These are phyloP conservation scores for Vitis hybrid DNA, from an alignment of 177 flowering plant species.

Conservation along the genomic window DNA sequence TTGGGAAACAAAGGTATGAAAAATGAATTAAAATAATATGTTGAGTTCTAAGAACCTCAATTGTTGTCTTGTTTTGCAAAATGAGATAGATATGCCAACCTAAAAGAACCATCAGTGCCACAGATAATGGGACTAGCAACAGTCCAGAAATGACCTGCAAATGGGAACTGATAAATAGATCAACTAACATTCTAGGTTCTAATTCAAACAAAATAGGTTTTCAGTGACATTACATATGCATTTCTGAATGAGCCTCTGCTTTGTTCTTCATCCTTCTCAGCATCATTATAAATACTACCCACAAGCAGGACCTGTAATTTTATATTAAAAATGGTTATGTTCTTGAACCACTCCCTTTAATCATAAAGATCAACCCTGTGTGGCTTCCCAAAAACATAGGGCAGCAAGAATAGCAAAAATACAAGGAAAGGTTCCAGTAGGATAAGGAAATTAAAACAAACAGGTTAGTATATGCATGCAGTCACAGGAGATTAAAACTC, in stretches of 20 bases:
- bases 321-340: neutral
- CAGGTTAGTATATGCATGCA: neutral
- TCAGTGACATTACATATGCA: constrained; percentile 49
- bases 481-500: neutral
- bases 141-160: constrained; percentile 57
- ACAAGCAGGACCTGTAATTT: constrained; percentile 64
- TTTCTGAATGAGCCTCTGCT: constrained; percentile 53
- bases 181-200: neutral
- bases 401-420: neutral
- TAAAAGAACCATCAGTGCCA: constrained; percentile 53
- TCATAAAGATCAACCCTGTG: neutral
- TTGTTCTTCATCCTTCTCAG: constrained; percentile 44
- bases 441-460: neutral
- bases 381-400: neutral
- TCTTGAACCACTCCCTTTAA: neutral
- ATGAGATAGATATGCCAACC: constrained; percentile 72
- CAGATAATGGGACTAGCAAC: constrained; percentile 47
- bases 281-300: constrained; percentile 56
- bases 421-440: neutral
- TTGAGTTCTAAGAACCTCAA: constrained; percentile 46
- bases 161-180: neutral
- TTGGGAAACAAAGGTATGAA: neutral
- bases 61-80: constrained; percentile 67
- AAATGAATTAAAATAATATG: neutral
- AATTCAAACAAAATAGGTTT: constrained; percentile 8